Conservation (phyloP, 139 green algal species). For the Dunaliella primolecta region DNA sequence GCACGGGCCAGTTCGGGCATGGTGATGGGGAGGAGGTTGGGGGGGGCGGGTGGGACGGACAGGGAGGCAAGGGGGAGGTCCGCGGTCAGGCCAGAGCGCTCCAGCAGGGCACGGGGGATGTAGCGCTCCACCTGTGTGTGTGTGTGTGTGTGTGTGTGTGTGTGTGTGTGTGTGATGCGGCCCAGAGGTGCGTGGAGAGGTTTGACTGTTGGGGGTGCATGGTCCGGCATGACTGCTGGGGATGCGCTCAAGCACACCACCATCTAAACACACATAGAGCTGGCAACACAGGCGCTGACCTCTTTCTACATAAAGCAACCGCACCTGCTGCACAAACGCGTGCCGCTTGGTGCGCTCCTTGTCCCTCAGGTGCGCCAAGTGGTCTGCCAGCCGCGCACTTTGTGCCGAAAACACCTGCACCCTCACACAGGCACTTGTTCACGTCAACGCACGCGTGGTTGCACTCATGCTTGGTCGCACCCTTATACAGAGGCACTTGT, state of each 20-base stretch:
- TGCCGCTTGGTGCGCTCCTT: slow-evolving; percentile 67
- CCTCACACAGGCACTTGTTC: too few species aligned
- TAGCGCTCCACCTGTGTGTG: slow-evolving; percentile 47
- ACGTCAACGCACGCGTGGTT: too few species aligned
- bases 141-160: too few species aligned
- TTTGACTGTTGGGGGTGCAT: too few species aligned
- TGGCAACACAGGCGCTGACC: too few species aligned
- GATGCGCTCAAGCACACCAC: slow-evolving; percentile 24
- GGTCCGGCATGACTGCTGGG: too few species aligned
- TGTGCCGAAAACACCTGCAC: slow-evolving; percentile 54
- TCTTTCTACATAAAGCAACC: too few species aligned
- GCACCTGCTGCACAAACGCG: slow-evolving; percentile 53
- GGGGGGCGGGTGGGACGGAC: slow-evolving; percentile 44
- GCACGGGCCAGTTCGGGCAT: slow-evolving; percentile 50
- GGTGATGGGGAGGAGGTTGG: slow-evolving; percentile 40
- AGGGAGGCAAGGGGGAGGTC: slow-evolving; percentile 63
- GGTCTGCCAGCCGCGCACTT: slow-evolving; percentile 71
- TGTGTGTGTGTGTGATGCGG: too few species aligned
- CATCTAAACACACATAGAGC: slow-evolving; percentile 27
- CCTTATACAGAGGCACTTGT: too few species aligned
- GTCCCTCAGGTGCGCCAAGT: slow-evolving; percentile 60
- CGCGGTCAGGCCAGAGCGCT: slow-evolving; percentile 56
- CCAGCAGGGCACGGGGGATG: slow-evolving; percentile 63
- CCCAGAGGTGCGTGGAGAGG: too few species aligned
- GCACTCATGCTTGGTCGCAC: too few species aligned